These are phyloP conservation scores for Ulmus americana DNA, from an alignment of 331 rosid genomes.

Conservation along the genomic window DNA sequence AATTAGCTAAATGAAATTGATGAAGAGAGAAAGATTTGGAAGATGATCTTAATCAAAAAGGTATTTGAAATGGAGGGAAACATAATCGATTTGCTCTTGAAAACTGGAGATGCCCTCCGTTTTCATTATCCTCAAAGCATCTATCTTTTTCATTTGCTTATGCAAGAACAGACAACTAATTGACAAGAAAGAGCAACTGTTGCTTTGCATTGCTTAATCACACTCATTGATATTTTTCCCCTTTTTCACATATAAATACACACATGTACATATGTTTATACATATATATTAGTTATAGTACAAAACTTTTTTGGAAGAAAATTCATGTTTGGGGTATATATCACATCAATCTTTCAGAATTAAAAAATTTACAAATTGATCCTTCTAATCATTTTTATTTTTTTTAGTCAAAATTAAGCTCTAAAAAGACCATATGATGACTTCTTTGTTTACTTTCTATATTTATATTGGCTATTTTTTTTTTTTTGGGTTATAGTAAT, in stretches of 20 bases:
- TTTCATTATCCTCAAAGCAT: slow-evolving; percentile 45
- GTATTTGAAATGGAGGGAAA: slow-evolving; percentile 56
- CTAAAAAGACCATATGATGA: no score
- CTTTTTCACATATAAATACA: not conserved
- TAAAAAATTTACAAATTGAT: no score
- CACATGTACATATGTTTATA: no score
- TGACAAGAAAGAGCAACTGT: slow-evolving; percentile 44
- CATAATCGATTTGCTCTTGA: slow-evolving; percentile 69
- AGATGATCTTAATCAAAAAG: slow-evolving; percentile 35
- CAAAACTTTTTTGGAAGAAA: no score
- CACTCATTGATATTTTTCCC: not conserved
- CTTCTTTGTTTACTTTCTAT: no score
- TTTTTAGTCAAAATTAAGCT: no score
- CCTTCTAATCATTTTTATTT: no score
- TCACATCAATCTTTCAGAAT: no score
- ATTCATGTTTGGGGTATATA: no score
- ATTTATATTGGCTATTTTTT: no score
- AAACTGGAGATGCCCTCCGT: slow-evolving; percentile 42
- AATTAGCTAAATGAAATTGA: slow-evolving; percentile 36
- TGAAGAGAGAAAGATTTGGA: slow-evolving; percentile 31
- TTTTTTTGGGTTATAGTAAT: no score
- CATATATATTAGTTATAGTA: no score
- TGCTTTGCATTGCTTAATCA: slow-evolving; percentile 22
- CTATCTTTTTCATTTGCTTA: slow-evolving; percentile 38
- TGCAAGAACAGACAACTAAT: slow-evolving; percentile 52